Base-by-base conservation (phyloP, 768 basidiomycete species). In the Mycena floridula region DNA sequence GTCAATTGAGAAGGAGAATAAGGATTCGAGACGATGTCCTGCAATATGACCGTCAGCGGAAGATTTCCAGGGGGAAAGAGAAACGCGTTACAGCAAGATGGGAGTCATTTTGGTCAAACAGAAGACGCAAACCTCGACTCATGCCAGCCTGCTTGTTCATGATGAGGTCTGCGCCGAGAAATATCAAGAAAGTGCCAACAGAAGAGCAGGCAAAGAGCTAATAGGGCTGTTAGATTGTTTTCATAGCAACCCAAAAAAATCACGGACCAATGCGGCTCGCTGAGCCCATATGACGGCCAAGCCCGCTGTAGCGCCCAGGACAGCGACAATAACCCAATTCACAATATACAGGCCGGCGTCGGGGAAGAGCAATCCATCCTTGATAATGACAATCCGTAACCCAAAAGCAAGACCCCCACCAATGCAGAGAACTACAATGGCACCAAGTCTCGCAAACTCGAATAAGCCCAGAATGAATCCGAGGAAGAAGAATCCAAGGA, bases 81-180 rank as follows among this genome's bases (percentile, higher is more conserved):
- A 36, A 16, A 41, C 18, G 62, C 76, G n/a, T 46, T 48, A 83
- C 81, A 46, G 69, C 63, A 42, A 66, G 57, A 60, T 85, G 83
- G 22, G 73, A 69, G 8, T 65, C 54, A 51, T 85, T 85, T 36
- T 76, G 66, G 54, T 85, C 84, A 47, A 84, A 71, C 12, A 85
- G 66, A 52, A 70, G 76, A 18, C 84, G 71, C 24, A 85, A 65
- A 2, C 82, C 83, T 18, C 73, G 63, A 51, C 81, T 80, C 69
- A 83, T 71, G 5, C 83, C 84, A 5, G 63, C 59, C 53, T 85
- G 82, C 50, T 70, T 64, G 48, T 82, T 69, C 40, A 82, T 43
- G 38, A 72, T 56, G 4, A 85, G 65, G 58, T 85, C 83, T 9
- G 76, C 53, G 18, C 72, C 81, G 7, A 85, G 68, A 23, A 56